Conservation (phyloP, 768 basidiomycete genomes). For the Floccularia luteovirens region DNA sequence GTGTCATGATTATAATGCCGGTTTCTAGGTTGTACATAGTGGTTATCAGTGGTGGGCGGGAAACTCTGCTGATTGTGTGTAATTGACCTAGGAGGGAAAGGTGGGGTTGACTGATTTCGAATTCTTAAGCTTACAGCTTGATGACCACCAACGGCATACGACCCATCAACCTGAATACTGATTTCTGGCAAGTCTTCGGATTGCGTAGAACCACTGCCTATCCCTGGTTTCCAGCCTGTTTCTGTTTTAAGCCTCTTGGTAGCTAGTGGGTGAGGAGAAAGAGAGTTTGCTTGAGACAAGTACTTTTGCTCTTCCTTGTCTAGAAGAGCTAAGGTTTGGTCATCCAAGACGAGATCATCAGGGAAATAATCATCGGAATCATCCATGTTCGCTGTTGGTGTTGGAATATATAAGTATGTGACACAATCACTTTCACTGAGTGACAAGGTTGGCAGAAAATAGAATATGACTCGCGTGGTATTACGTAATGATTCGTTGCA, state of each 20-base stretch:
- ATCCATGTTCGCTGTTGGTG: constrained; percentile 31
- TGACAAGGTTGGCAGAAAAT: not conserved
- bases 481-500: constrained; percentile 8
- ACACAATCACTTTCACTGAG: not conserved
- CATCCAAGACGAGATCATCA: constrained; percentile 61
- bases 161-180: constrained; percentile 49
- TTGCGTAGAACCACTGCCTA: constrained; percentile 13
- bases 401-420: not conserved
- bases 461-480: not conserved
- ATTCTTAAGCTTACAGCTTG: too few species aligned
- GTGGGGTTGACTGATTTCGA: too few species aligned
- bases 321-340: constrained; percentile 49
- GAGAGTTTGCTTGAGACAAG: constrained; percentile 15
- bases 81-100: too few species aligned
- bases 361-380: constrained; percentile 59
- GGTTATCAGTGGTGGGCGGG: too few species aligned
- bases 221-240: constrained; percentile 31
- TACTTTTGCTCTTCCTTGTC: constrained; percentile 50
- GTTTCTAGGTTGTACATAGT: too few species aligned
- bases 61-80: too few species aligned
- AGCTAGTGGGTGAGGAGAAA: constrained; percentile 11
- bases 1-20: too few species aligned
- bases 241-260: constrained; percentile 43
- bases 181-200: constrained; percentile 62
- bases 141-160: constrained; percentile 44